These are phyloP conservation scores for Metarhizium album DNA, from an alignment of 2,329 filamentous ascomycete genomes.

Conservation along the genomic window DNA sequence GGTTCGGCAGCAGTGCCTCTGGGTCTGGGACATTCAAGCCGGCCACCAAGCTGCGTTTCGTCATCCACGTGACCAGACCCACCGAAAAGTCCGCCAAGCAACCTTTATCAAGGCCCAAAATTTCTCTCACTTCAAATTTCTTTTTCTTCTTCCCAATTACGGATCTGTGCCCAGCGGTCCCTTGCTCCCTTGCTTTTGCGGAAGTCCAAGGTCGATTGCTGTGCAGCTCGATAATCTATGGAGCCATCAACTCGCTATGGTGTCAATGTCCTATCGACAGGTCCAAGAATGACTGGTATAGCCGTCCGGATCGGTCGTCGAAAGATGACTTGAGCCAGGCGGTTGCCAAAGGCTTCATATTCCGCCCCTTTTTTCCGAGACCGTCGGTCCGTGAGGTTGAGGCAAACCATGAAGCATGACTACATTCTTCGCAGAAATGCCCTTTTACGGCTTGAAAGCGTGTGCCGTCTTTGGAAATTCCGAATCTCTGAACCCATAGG, in stretches of 20 bases:
- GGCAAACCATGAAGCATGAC: constrained; percentile 72
- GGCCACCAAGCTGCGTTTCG: neutral
- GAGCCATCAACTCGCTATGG: constrained; percentile 65
- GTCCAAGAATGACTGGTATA: constrained; percentile 67
- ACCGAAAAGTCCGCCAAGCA: constrained; percentile 8
- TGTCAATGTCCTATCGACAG: constrained; percentile 94
- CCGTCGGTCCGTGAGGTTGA: constrained; percentile 83
- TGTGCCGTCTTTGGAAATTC: no score
- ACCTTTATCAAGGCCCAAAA: constrained; percentile 10
- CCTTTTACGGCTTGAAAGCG: neutral
- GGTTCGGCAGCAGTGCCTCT: neutral
- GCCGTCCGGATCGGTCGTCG: constrained; percentile 30
- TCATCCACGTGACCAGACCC: constrained; percentile 4
- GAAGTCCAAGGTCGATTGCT: constrained; percentile 60
- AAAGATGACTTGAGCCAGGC: neutral
- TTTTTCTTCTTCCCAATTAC: constrained; percentile 33
- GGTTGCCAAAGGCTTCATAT: constrained; percentile 62
- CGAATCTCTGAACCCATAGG: neutral
- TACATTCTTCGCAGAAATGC: constrained; percentile 2
- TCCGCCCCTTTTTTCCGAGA: constrained; percentile 81
- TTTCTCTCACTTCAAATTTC: constrained; percentile 18
- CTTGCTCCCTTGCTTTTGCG: constrained; percentile 53
- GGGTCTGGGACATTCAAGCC: neutral
- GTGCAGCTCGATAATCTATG: constrained; percentile 77
- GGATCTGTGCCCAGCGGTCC: constrained; percentile 85